These are phyloP conservation scores for Cryptomeria japonica DNA, from an alignment of 75 land plant genomes.

Conservation along the genomic window DNA sequence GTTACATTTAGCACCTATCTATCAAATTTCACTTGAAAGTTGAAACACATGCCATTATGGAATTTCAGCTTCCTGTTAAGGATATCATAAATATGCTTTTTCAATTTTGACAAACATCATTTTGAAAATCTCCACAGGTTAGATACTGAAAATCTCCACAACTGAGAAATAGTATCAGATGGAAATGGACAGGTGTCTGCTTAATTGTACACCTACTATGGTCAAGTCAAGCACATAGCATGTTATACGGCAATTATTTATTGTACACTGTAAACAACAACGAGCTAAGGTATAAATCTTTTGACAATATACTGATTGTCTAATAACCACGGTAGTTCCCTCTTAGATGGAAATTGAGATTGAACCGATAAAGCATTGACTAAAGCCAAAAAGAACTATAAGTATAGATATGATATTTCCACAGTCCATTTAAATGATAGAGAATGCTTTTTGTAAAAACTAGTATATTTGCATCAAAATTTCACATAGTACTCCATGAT, in stretches of 20 bases:
- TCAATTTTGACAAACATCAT: not conserved
- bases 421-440: too few relatives aligned
- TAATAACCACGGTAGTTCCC: not conserved
- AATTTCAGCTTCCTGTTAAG: not conserved
- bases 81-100: not conserved
- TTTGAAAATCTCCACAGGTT: not conserved
- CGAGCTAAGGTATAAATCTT: not conserved
- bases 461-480: too few relatives aligned
- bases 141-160: not conserved
- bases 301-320: not conserved
- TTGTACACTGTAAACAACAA: not conserved
- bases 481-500: too few relatives aligned
- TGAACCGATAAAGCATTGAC: not conserved
- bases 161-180: not conserved
- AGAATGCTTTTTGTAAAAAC: too few relatives aligned
- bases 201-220: not conserved
- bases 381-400: not conserved
- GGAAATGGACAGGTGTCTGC: not conserved
- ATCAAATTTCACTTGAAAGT: not conserved
- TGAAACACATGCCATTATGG: not conserved
- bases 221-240: not conserved
- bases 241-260: not conserved
- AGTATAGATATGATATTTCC: not conserved
- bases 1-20: not conserved
- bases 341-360: not conserved